Evolutionary conservation across 176 grass and related monocot genomes (phyloP).

Genomic region (Calamus simplicifolius): DNA sequence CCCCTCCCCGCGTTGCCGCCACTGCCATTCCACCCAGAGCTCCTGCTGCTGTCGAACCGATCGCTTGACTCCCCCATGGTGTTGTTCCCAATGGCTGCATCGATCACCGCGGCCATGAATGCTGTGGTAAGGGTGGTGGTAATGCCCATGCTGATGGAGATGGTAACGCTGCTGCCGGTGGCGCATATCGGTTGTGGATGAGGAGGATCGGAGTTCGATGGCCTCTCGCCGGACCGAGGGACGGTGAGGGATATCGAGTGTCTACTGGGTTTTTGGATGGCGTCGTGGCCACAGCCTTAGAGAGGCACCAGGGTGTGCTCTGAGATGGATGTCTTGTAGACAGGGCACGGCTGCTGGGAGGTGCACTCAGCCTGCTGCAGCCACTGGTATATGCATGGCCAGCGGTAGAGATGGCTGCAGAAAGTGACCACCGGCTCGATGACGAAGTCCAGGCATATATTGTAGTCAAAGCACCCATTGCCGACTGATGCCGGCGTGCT

Average conservation of each 20-base stretch:
- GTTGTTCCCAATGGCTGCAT: background rate
- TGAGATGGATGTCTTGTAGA: conserved; percentile 61
- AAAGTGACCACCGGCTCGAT: conserved; percentile 78
- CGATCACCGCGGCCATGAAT: no score
- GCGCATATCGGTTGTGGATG: no score
- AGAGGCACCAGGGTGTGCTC: conserved; percentile 61
- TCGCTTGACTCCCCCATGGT: conserved; percentile 4
- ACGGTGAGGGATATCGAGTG: conserved; percentile 27
- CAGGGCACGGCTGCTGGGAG: conserved; percentile 43
- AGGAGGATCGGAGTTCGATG: no score
- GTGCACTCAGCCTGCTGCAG: conserved; percentile 29
- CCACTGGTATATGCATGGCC: conserved; percentile 98
- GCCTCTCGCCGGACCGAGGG: conserved; percentile 4
- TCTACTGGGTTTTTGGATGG: conserved; percentile 15
- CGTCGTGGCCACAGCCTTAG: conserved; percentile 61
- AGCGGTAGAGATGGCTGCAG: conserved; percentile 94
- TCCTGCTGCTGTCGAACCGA: conserved; percentile 46
- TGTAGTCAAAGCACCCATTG: conserved; percentile 70
- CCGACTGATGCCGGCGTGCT: no score
- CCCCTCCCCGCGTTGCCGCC: no score
- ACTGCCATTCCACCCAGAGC: no score
- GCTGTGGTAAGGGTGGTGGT: background rate
- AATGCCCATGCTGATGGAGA: background rate
- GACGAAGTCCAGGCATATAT: conserved; percentile 80
- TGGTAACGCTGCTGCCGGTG: background rate